A percentile compares a stretch with the other conserved stretches of the same genome.
These are phyloP conservation scores for Microcos paniculata DNA, from an alignment of 345 rosid genomes.

Conservation along the genomic window DNA sequence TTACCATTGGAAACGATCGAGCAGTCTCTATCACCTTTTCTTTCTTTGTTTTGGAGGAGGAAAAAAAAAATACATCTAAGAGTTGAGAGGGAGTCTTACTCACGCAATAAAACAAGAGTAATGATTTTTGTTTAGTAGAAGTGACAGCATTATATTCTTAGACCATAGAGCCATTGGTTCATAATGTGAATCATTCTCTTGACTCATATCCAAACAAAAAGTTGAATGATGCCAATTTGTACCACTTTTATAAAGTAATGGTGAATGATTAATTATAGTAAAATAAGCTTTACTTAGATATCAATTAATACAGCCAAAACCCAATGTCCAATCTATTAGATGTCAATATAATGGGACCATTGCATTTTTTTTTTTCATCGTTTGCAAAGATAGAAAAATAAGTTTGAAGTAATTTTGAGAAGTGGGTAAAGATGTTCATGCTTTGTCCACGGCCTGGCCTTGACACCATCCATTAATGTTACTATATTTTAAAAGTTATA, in stretches of 20 bases:
- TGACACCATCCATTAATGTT: no score
- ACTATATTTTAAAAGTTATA: no score
- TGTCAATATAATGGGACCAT: not conserved
- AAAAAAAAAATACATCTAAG: not conserved
- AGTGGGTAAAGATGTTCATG: no score
- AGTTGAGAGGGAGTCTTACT: not conserved
- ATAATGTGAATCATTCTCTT: not conserved
- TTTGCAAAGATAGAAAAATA: not conserved
- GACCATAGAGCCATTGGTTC: not conserved
- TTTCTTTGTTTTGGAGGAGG: not conserved
- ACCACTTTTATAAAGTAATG: not conserved
- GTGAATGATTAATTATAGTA: not conserved
- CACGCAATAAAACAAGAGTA: not conserved
- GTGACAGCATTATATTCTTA: not conserved
- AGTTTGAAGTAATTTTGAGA: no score
- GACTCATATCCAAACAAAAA: constrained; percentile 5
- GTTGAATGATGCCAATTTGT: constrained; percentile 10
- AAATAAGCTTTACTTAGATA: not conserved
- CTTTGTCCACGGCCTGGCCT: no score
- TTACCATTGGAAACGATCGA: not conserved
- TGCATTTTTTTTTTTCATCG: not conserved
- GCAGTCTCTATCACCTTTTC: not conserved
- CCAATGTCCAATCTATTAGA: not conserved
- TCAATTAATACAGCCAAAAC: not conserved
- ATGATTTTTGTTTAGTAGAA: not conserved